A percentile compares a stretch with the other conserved stretches of the same genome.
phyloP scores from a whole-genome alignment of 495 filamentous ascomycete species.

The Penicillium ochrochloron region DNA sequence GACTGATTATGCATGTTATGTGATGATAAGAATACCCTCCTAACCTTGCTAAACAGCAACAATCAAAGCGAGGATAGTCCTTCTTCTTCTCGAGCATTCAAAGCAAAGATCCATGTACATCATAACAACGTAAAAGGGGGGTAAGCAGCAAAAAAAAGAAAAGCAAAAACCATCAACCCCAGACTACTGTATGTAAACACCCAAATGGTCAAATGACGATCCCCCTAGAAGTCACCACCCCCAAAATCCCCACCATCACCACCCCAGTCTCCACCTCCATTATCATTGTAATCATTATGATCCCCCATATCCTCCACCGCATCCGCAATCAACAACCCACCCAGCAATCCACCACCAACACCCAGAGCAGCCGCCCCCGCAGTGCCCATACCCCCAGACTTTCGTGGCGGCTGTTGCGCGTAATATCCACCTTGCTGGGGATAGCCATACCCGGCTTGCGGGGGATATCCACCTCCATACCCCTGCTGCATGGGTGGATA shows the following conservation, averaged over 20 bases:
- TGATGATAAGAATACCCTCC: not conserved
- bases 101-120: constrained; percentile 4
- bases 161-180: not conserved
- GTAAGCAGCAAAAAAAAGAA: constrained; percentile 16
- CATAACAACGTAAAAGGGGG: constrained; percentile 9
- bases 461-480: constrained; percentile 37
- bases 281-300: constrained; percentile 54
- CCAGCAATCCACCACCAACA: constrained; percentile 75
- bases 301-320: constrained; percentile 58
- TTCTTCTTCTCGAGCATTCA: not conserved
- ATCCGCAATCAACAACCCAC: constrained; percentile 69
- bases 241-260: constrained; percentile 54
- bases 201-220: not conserved
- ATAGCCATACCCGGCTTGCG: constrained; percentile 43
- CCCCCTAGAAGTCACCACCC: constrained; percentile 55
- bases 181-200: too few species aligned
- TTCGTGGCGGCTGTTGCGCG: constrained; percentile 39
- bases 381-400: constrained; percentile 59
- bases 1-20: not conserved
- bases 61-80: not conserved
- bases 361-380: constrained; percentile 76
- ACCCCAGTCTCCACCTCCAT: constrained; percentile 37
- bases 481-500: constrained; percentile 47
- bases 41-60: not conserved
- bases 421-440: constrained; percentile 52